phyloP scores from a whole-genome alignment of 495 filamentous ascomycete species.

The Parathielavia appendiculata region DNA sequence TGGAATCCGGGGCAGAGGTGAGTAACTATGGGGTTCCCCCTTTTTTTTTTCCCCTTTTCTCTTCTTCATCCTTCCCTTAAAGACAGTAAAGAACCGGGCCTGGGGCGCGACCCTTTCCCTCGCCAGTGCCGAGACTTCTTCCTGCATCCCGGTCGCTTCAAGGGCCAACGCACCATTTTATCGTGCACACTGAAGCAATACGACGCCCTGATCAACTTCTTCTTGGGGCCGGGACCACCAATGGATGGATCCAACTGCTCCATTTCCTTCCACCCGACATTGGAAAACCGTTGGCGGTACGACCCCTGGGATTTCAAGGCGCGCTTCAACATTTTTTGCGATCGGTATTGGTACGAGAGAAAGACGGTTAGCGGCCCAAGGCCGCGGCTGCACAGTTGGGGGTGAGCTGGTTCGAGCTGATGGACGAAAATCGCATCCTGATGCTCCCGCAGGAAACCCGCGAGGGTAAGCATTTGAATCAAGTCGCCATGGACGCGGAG shows the following conservation, averaged over 20 bases:
- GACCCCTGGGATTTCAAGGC: too few species aligned
- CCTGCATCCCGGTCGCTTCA: neutral
- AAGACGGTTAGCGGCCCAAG: neutral
- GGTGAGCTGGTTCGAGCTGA: neutral
- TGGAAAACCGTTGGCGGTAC: too few species aligned
- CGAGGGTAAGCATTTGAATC: neutral
- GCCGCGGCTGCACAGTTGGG: neutral
- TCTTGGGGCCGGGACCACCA: too few species aligned
- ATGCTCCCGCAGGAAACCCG: neutral
- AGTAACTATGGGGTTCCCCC: neutral
- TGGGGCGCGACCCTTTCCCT: too few species aligned
- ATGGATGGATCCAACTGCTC: too few species aligned
- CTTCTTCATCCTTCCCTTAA: too few species aligned
- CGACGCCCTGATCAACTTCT: too few species aligned
- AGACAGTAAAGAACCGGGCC: too few species aligned
- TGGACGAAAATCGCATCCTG: neutral
- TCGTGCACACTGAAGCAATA: too few species aligned
- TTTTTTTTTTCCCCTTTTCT: neutral
- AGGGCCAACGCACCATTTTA: conserved; percentile 8
- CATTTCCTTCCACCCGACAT: too few species aligned
- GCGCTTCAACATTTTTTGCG: too few species aligned
- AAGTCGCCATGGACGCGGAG: neutral
- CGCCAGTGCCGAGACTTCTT: conserved; percentile 9
- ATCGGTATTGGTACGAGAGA: too few species aligned
- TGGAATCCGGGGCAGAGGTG: conserved; percentile 7